Base-by-base conservation (phyloP, 75 land plant species). In the Chamaecyparis obtusa region DNA sequence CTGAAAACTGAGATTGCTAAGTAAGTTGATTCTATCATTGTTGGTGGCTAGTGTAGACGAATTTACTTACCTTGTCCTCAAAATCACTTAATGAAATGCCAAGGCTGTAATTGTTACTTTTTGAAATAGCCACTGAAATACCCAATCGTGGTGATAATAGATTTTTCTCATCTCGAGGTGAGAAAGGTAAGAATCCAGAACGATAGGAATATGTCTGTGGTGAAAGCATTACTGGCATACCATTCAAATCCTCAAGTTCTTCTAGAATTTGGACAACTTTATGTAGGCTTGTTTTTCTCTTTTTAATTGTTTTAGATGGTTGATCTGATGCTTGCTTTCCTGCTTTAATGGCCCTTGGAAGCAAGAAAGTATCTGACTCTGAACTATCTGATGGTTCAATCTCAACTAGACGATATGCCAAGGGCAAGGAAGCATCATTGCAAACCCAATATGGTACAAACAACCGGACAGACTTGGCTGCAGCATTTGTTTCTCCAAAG, bases 371-470 rank as follows among this genome's bases (percentile, higher is more conserved):
- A 86, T 96, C 98, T 24, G 88, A 76, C 51, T 94, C 94, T 64
- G 85, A 83, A 85, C 57, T 92, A 11, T 92, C 92, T 11, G 86
- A 33, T 36, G 95, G 92, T 69, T 98, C 99, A 87, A 98, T 88
- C 88, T 95, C 98, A 83, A 97, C 99, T 39, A 98, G 49, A 43
- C 92, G 90, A 86, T 95, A 97, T 81, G 94, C 86, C 56, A 98
- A 85, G 24, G 95, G 90, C n/a, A 98, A 75, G 57, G 91, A 82
- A 36, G 96, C 94, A 88, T 95, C 94, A 89, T 98, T 98, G 32
- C 37, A 85, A 49, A 98, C 91, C 99, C 99, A 98, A 67, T 98
- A 98, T 36, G 99, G 99, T 85, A 98, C 97, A 90, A 94, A 95
- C 33, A 98, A 91, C 55, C 99, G 95, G 39, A 98, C 87, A 19